Evolutionary conservation across 2,329 filamentous ascomycete species (phyloP), one percentile per base, ranked within the genome.

Genomic region (Colletotrichum musicola): DNA sequence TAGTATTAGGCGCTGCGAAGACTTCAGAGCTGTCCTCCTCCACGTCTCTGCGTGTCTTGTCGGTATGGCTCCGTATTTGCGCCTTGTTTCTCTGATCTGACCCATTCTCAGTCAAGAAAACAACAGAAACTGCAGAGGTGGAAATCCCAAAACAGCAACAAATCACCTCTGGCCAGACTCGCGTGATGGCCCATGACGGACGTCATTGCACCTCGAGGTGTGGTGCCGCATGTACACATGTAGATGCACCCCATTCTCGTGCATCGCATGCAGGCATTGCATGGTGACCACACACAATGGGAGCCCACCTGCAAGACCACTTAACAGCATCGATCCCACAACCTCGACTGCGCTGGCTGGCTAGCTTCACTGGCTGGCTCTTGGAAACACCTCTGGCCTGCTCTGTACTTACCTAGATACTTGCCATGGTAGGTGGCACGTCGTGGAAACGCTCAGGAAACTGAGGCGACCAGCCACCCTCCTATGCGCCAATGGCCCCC

Each of bases 231-330:
- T 42, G 40, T 59, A 47, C 35, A 59, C 16, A 42, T 42, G 40
- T 54, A 47, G 50, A 65, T 38, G 62, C 50, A 54, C 61, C 57
- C 65, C 65, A 56, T 68, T 68, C 22, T 57, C 49, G 50, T 68
- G 65, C 65, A 68, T 68, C 56, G 54, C 55, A 68, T 65, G 62
- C 62, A 60, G 51, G 62, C 47, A 49, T 68, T 64, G 57, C 57
- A 61, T 61, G 46, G 57, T 38, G 30, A 54, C 59, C 49, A 53
- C 59, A 44, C 59, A 46, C 38, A 46, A 25, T 25, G 22, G 49
- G 59, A 62, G 49, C 59, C 50, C 59, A 62, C 59, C 20, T 46
- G 40, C 55, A 54, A 22, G 9, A 10, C 40, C 35, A 49, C 38
- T 14, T 25, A 25, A 44, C 35, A 13, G 16, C 38, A 58, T 49